A percentile compares a stretch with the other conserved stretches of the same genome.
phyloP scores from a whole-genome alignment of 2,329 filamentous ascomycete genomes.

The Talaromyces sp. region DNA sequence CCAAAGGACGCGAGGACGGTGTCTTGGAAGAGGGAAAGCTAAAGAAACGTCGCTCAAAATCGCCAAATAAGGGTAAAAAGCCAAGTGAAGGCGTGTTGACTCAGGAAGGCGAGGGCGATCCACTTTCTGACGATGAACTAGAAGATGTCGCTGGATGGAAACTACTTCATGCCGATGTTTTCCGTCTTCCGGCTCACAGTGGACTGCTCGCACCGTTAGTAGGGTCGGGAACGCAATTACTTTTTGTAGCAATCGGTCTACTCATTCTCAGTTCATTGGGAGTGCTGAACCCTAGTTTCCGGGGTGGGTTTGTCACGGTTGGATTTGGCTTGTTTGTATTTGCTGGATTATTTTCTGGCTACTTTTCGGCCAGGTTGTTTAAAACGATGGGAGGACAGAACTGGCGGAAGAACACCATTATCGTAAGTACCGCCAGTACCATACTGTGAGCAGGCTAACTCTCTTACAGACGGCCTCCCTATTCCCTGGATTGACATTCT shows the following conservation, averaged over 20 bases:
- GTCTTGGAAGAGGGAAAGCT: conserved; percentile 64
- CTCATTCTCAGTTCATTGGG: conserved; percentile 71
- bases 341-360: conserved; percentile 79
- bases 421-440: conserved; percentile 38
- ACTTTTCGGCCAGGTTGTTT: conserved; percentile 80
- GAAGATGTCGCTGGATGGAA: conserved; percentile 89
- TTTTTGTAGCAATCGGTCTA: conserved; percentile 75
- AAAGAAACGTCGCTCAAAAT: conserved; percentile 49
- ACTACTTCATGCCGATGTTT: conserved; percentile 81
- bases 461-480: conserved; percentile 61
- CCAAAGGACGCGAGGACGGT: conserved; percentile 68
- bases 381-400: conserved; percentile 74
- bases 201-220: conserved; percentile 74
- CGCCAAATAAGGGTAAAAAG: conserved; percentile 44
- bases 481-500: conserved; percentile 75
- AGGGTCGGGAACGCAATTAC: conserved; percentile 80
- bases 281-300: conserved; percentile 78
- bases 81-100: conserved; percentile 56
- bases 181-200: conserved; percentile 68
- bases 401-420: conserved; percentile 71
- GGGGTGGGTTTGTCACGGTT: conserved; percentile 84
- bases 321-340: conserved; percentile 79
- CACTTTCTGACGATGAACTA: conserved; percentile 66
- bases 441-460: conserved; percentile 20
- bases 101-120: conserved; percentile 54